These are phyloP conservation scores for Sugiyamaella mastotermitis DNA, from an alignment of 805 yeast species.

Conservation along the genomic window DNA sequence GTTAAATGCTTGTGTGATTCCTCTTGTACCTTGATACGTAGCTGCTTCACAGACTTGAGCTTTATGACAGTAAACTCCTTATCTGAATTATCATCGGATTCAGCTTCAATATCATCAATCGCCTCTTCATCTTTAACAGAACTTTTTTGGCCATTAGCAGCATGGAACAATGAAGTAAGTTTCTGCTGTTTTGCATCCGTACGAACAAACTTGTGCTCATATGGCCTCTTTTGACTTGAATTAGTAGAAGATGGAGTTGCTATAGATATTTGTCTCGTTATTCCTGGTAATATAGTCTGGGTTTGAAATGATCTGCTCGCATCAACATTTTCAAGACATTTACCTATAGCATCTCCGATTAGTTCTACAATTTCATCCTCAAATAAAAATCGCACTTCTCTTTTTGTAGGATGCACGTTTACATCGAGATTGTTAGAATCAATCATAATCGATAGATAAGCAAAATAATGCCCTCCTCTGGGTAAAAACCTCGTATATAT, in stretches of 20 bases:
- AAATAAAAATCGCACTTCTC: constrained; percentile 78
- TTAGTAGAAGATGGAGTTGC: not conserved
- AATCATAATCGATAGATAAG: constrained; percentile 65
- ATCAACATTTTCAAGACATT: constrained; percentile 50
- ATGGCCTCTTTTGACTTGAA: constrained; percentile 29
- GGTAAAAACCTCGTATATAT: constrained; percentile 66
- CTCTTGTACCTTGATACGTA: constrained; percentile 46
- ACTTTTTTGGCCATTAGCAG: not conserved
- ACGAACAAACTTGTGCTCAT: constrained; percentile 64
- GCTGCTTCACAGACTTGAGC: constrained; percentile 37
- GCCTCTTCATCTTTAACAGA: not conserved
- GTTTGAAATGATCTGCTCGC: constrained; percentile 62
- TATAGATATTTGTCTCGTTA: no score
- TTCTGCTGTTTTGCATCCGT: constrained; percentile 63
- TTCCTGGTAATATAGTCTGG: constrained; percentile 43
- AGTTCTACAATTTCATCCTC: constrained; percentile 79
- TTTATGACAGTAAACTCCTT: not conserved
- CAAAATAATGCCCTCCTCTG: constrained; percentile 69
- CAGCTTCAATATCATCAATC: not conserved
- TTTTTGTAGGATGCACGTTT: constrained; percentile 91
- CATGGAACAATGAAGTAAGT: constrained; percentile 33
- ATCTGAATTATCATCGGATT: not conserved
- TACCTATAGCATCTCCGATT: constrained; percentile 46
- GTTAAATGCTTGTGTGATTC: constrained; percentile 51
- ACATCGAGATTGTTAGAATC: constrained; percentile 75